These are phyloP conservation scores for Rhizopogon roseolus DNA, from an alignment of 768 basidiomycete genomes.

Conservation along the genomic window DNA sequence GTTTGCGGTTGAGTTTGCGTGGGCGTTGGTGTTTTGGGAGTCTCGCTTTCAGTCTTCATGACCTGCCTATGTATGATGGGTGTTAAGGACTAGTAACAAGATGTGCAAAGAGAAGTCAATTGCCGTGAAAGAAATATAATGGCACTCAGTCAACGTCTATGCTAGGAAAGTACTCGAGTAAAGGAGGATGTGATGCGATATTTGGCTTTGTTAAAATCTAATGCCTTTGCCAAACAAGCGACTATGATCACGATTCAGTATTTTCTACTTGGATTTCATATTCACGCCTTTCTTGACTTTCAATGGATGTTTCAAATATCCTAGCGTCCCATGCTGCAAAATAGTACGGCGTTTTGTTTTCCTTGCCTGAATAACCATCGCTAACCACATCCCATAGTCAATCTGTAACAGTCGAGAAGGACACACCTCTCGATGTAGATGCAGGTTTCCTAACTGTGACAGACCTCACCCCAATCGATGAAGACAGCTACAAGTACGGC, in stretches of 20 bases:
- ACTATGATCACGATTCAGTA: not conserved
- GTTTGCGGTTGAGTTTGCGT: constrained; percentile 23
- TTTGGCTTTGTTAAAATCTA: constrained; percentile 19
- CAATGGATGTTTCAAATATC: constrained; percentile 83
- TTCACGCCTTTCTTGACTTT: not conserved
- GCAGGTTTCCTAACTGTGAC: constrained; percentile 79
- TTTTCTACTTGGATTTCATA: not conserved
- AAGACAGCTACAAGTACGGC: constrained; percentile 73
- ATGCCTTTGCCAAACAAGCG: constrained; percentile 10
- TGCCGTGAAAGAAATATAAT: not conserved
- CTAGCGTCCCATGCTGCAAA: constrained; percentile 70
- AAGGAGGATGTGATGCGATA: not conserved
- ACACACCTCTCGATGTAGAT: constrained; percentile 77
- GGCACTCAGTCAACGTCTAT: not conserved
- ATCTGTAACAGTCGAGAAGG: constrained; percentile 69
- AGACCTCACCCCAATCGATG: constrained; percentile 84
- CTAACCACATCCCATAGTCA: constrained; percentile 39
- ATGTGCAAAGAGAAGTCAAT: not conserved
- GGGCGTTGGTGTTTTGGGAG: constrained; percentile 27
- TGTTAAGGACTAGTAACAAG: not conserved
- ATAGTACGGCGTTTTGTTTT: constrained; percentile 43
- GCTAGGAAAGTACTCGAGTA: no score
- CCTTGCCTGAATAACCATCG: not conserved
- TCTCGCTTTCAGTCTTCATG: constrained; percentile 43
- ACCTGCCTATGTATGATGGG: not conserved